Conservation (phyloP, 768 basidiomycete species). For the Asterophora lycoperdoides region DNA sequence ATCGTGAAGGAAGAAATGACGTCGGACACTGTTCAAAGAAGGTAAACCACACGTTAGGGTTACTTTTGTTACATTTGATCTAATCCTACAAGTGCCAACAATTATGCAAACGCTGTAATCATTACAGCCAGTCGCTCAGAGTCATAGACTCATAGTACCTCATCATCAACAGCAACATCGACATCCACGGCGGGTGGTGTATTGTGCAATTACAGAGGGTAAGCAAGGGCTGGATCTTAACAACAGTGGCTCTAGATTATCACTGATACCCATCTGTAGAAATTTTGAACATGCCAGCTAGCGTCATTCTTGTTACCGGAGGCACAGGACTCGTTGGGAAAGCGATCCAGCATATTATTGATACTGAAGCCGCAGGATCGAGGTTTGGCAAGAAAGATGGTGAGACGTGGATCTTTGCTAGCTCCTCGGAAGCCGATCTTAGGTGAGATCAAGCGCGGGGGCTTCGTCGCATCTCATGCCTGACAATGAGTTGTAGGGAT, state of each 20-base stretch:
- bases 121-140: no score
- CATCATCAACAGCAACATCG: neutral
- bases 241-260: neutral
- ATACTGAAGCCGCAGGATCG: slow-evolving; percentile 73
- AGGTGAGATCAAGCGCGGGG: slow-evolving; percentile 42
- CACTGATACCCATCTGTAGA: slow-evolving; percentile 6
- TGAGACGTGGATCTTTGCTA: slow-evolving; percentile 85
- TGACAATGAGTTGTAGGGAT: slow-evolving; percentile 44
- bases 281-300: slow-evolving; percentile 25
- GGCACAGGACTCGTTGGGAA: slow-evolving; percentile 86
- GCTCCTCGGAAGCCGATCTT: slow-evolving; percentile 78
- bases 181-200: neutral
- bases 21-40: no score
- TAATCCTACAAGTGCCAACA: no score
- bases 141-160: no score
- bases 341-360: slow-evolving; percentile 74
- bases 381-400: slow-evolving; percentile 70
- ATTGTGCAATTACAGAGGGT: neutral
- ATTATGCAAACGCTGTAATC: no score
- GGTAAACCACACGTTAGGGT: no score
- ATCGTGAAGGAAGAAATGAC: no score
- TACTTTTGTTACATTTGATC: no score
- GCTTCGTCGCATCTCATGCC: neutral
- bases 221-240: neutral
- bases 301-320: slow-evolving; percentile 76